A percentile compares a stretch with the other conserved stretches of the same genome.
phyloP scores from a whole-genome alignment of 192 early-diverging fungal species.

The Jimgerdemannia lactiflua region DNA sequence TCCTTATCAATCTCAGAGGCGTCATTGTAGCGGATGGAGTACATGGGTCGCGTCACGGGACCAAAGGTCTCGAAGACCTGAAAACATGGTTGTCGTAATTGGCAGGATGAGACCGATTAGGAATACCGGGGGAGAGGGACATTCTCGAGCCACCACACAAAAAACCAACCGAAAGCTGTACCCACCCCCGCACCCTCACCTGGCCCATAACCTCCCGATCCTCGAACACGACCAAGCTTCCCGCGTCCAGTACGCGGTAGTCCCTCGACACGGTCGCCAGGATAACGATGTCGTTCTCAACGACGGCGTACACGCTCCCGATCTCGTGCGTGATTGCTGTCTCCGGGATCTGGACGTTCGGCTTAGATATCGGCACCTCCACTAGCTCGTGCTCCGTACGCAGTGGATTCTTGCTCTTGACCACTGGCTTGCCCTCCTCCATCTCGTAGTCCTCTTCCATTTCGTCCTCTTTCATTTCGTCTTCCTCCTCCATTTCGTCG shows the following conservation, averaged over 20 bases:
- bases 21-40: constrained; percentile 74
- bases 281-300: constrained; percentile 74
- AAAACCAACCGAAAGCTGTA: too few species aligned
- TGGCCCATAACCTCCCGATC: constrained; percentile 63
- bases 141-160: too few species aligned
- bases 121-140: too few species aligned
- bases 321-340: constrained; percentile 46
- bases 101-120: background rate
- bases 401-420: constrained; percentile 6
- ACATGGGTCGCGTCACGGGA: constrained; percentile 78
- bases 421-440: too few species aligned
- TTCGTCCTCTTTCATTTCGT: too few species aligned
- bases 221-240: constrained; percentile 63
- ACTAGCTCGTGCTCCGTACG: constrained; percentile 63
- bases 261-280: constrained; percentile 44
- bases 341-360: constrained; percentile 43
- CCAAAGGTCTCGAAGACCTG: constrained; percentile 93
- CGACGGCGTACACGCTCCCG: constrained; percentile 66
- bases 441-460: too few species aligned
- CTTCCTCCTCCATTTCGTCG: too few species aligned
- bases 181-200: constrained; percentile 36
- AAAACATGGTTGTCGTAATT: too few species aligned
- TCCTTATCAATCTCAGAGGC: constrained; percentile 54
- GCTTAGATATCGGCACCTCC: constrained; percentile 42
- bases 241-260: constrained; percentile 68